These are phyloP conservation scores for Didymosphaeria variabile DNA, from an alignment of 2,329 filamentous ascomycete species.

Conservation along the genomic window DNA sequence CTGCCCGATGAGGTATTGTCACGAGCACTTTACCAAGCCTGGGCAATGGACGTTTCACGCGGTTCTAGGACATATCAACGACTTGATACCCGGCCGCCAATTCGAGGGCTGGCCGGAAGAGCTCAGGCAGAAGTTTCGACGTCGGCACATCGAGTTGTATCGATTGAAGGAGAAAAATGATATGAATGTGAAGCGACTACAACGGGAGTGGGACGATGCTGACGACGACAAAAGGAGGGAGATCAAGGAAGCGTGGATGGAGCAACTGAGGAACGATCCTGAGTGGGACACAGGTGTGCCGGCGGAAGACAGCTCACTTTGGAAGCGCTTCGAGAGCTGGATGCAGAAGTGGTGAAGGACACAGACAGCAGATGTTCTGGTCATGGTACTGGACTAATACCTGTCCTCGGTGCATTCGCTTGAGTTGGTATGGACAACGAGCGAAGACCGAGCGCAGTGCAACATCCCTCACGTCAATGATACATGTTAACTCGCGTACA, in stretches of 20 bases:
- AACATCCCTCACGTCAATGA: no score
- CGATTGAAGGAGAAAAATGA: not conserved
- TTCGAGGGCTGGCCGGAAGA: not conserved
- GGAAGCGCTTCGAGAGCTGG: constrained; percentile 14
- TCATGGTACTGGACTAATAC: no score
- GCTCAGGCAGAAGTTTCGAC: not conserved
- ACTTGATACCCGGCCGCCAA: not conserved
- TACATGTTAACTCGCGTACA: no score
- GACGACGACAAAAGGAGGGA: not conserved
- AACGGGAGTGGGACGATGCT: not conserved
- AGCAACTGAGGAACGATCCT: constrained; percentile 22
- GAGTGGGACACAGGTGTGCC: constrained; percentile 20
- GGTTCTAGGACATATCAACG: not conserved
- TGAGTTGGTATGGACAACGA: no score
- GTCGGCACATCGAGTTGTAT: not conserved
- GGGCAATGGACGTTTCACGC: not conserved
- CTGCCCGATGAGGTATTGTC: not conserved
- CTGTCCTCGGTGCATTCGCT: no score
- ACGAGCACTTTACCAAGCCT: not conserved
- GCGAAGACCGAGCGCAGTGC: no score
- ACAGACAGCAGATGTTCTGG: no score
- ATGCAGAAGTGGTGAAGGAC: not conserved
- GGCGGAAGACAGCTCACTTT: constrained; percentile 18
- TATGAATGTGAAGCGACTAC: not conserved
- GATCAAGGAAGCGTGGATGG: constrained; percentile 20